Evolutionary conservation across 129 eudicot genomes (phyloP).

Genomic region (sunflower (Helianthus annuus)): DNA sequence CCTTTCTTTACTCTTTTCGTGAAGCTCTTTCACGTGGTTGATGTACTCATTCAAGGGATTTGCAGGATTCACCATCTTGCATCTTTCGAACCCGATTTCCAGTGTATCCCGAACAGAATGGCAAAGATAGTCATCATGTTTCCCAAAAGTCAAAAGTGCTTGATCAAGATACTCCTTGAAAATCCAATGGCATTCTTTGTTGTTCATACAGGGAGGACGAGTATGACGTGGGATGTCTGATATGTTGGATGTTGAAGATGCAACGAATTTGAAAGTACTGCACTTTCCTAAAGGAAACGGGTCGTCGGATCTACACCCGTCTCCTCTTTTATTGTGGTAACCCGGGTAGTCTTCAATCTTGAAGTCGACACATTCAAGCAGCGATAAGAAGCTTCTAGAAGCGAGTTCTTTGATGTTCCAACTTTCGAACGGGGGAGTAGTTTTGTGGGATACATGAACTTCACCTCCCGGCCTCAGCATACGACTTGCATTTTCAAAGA

Average conservation of each 20-base stretch:
- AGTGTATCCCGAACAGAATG: conserved; percentile 9
- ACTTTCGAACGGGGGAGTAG: conserved; percentile 37
- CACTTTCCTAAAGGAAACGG: conserved; percentile 57
- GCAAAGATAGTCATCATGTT: background rate
- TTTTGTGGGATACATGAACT: conserved; percentile 71
- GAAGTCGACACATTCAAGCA: conserved; percentile 43
- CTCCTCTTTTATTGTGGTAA: conserved; percentile 70
- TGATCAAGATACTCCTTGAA: conserved; percentile 45
- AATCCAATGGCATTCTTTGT: conserved; percentile 28
- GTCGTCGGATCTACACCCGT: conserved; percentile 39
- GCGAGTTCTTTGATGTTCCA: conserved; percentile 70
- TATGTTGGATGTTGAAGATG: background rate
- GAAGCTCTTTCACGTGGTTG: conserved; percentile 45
- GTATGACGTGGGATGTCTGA: background rate
- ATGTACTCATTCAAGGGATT: conserved; percentile 30
- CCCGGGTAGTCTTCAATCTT: conserved; percentile 58
- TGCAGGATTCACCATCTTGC: conserved; percentile 28
- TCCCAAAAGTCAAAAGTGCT: conserved; percentile 34
- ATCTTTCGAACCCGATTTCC: conserved; percentile 36
- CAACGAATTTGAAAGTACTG: conserved; percentile 51
- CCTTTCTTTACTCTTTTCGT: conserved; percentile 28
- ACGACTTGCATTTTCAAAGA: conserved; percentile 52
- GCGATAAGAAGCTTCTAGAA: conserved; percentile 24
- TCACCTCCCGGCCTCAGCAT: conserved; percentile 55
- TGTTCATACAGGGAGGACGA: background rate